phyloP scores from a whole-genome alignment of 345 rosid species.

The Euphorbia lathyris region DNA sequence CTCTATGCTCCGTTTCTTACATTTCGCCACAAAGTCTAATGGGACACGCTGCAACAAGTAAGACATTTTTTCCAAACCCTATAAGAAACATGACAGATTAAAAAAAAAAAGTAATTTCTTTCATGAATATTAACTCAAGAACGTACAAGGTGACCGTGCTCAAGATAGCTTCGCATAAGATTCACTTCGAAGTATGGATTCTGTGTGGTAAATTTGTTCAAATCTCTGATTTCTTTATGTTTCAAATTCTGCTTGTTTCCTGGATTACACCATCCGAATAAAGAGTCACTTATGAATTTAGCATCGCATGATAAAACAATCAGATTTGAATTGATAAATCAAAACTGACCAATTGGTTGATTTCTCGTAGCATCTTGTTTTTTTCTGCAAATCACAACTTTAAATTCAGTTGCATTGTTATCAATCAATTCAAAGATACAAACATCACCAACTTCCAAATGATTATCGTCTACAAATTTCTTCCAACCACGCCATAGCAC shows the following conservation, averaged over 20 bases:
- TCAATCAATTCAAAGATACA: no score
- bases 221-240: no score
- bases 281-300: no score
- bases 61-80: neutral
- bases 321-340: no score
- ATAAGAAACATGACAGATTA: neutral
- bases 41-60: neutral
- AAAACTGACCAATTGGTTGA: no score
- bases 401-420: no score
- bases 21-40: neutral
- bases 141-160: neutral
- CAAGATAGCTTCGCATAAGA: neutral
- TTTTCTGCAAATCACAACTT: no score
- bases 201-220: neutral
- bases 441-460: no score
- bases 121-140: neutral
- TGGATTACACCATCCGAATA: neutral
- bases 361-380: no score
- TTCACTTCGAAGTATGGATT: neutral
- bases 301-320: neutral
- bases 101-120: neutral
- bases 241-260: neutral
- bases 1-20: neutral
- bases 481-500: no score
- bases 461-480: no score